Evolutionary conservation across 768 basidiomycete genomes (phyloP), one percentile per base, ranked within the genome.

Genomic region (Psilocybe cyanescens): DNA sequence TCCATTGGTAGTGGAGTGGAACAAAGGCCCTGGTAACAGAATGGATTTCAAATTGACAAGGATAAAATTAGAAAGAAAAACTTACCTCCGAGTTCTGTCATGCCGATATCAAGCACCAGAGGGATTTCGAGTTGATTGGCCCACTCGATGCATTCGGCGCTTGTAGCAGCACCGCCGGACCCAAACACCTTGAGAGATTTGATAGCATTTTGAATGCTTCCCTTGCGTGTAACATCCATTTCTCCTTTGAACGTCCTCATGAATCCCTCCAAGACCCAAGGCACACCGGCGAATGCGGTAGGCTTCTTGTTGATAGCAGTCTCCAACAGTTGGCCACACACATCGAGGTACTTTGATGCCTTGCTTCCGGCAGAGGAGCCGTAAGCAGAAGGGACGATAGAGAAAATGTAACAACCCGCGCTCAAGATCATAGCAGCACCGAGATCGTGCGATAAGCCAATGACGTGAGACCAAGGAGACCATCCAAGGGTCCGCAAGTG

Each of bases 51-150:
- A 11, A 24, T 24, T 14, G 49, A 24, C 4, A 48, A 30, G n/a
- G 2, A 16, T 28, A 16, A 0, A 33, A 54, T 3, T 0, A 2
- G 16, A 12, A 19, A 55, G 1, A 11, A 19, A 39, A 45, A 52
- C 68, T 31, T 60, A 76, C 75, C 72, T 48, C 74, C 73, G 2
- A 75, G 29, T 63, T 77, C 76, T 2, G 75, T 77, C 76, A 77
- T 77, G 1, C 76, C 76, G 46, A 77, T 72, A 61, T 70, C 68
- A 35, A 75, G 58, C n/a, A 72, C 63, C n/a, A 77, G 41, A 14
- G 68, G 70, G n/a, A 77, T 55, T 3, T 58, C 59, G 8, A 71
- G 57, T 39, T 68, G 57, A 16, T 55, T 67, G 4, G 72, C 71
- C 74, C 75, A 77, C 30, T 69, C 54, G 1, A 74, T 55, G 55